These are phyloP conservation scores for Coemansia asiatica DNA, from an alignment of 192 early-diverging fungal genomes.

Conservation along the genomic window DNA sequence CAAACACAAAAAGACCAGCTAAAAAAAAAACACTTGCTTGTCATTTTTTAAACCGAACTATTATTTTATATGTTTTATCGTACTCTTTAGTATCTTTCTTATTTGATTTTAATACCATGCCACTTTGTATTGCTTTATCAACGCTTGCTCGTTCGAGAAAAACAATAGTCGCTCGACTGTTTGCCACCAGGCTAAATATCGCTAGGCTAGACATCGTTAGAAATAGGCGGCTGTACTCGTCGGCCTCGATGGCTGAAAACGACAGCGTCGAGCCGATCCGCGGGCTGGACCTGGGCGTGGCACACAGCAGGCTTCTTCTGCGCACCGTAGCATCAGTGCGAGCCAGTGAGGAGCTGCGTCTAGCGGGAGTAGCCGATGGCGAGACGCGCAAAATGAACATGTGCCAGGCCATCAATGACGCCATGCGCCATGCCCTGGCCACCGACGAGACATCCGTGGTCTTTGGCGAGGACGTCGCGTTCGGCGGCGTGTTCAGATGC, in stretches of 20 bases:
- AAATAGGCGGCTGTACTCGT: constrained; percentile 34
- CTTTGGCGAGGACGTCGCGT: constrained; percentile 97
- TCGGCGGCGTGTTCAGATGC: constrained; percentile 96
- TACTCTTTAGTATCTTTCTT: no score
- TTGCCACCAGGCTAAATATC: neutral
- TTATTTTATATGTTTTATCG: no score
- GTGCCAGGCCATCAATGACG: constrained; percentile 94
- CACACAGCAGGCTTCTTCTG: constrained; percentile 76
- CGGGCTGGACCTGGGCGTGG: constrained; percentile 80
- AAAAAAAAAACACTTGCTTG: no score
- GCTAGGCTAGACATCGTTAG: neutral
- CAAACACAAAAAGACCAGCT: no score
- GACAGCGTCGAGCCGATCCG: constrained; percentile 65
- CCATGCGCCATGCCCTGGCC: constrained; percentile 81
- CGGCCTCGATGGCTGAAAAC: constrained; percentile 36
- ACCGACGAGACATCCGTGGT: constrained; percentile 89
- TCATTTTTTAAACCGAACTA: no score
- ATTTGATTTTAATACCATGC: no score
- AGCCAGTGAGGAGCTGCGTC: constrained; percentile 66
- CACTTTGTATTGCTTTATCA: neutral
- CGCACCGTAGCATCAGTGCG: constrained; percentile 70
- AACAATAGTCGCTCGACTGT: neutral
- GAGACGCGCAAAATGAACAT: constrained; percentile 79
- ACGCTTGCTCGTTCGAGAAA: neutral
- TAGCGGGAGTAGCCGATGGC: constrained; percentile 59